Conservation (phyloP, 345 rosid species). For the Syzygium grande region DNA sequence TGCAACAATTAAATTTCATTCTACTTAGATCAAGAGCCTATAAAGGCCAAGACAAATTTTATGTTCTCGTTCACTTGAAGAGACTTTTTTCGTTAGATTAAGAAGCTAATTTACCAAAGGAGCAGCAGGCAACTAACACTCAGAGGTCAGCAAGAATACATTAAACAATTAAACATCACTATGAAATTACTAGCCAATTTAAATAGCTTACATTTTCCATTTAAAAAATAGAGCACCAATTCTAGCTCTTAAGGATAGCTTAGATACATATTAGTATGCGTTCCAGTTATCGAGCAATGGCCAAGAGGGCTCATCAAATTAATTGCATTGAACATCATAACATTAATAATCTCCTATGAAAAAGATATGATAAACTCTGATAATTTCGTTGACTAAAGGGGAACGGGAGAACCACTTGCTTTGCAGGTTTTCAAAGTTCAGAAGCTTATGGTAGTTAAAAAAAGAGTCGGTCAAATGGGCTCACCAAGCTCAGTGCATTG, state of each 20-base stretch:
- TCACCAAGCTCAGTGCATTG: not conserved
- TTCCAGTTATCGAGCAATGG: not conserved
- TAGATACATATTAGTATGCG: not conserved
- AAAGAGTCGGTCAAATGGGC: not conserved
- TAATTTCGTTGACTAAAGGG: not conserved
- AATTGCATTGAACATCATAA: not conserved
- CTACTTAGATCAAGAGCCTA: not conserved
- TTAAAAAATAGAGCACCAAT: not conserved
- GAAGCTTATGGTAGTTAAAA: not conserved
- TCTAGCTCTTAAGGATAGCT: not conserved
- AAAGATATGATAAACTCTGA: not conserved
- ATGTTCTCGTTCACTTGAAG: not conserved
- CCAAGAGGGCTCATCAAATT: not conserved
- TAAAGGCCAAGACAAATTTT: not conserved
- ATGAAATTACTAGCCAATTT: not conserved
- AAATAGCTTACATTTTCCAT: not conserved
- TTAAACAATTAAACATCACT: not conserved
- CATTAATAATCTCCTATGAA: not conserved
- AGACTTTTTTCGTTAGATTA: not conserved
- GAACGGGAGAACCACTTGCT: not conserved
- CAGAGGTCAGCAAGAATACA: not conserved
- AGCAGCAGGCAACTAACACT: not conserved
- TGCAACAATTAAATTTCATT: not conserved
- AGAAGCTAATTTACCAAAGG: not conserved
- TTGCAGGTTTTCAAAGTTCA: not conserved